Conservation (phyloP, 495 filamentous ascomycete species). For the Chaetomium tenue region DNA sequence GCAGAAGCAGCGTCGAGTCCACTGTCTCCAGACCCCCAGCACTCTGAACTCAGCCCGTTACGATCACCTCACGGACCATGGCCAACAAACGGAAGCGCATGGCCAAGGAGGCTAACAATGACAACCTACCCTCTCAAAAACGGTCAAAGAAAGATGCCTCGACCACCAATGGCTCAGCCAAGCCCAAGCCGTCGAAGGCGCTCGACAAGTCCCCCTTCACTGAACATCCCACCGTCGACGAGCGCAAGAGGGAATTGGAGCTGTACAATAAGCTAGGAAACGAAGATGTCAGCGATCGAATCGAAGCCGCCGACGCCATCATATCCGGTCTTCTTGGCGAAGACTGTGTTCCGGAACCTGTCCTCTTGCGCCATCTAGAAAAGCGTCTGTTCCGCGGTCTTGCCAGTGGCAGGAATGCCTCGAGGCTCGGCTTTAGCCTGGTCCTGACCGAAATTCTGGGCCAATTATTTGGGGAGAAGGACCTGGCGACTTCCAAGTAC, state of each 20-base stretch:
- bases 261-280: conserved; percentile 54
- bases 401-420: conserved; percentile 85
- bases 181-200: conserved; percentile 28
- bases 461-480: conserved; percentile 55
- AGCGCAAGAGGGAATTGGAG: conserved; percentile 48
- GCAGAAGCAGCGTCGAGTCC: conserved; percentile 5
- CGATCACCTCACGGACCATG: conserved; percentile 31
- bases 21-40: neutral
- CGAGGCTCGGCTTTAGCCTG: conserved; percentile 85
- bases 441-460: conserved; percentile 79
- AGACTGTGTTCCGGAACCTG: conserved; percentile 43
- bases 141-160: conserved; percentile 40
- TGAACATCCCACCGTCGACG: conserved; percentile 42
- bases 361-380: conserved; percentile 53
- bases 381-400: conserved; percentile 79
- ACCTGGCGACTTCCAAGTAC: conserved; percentile 45
- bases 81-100: conserved; percentile 47
- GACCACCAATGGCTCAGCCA: conserved; percentile 30
- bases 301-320: conserved; percentile 51
- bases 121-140: conserved; percentile 42
- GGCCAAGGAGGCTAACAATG: conserved; percentile 36
- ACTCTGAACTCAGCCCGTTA: neutral
- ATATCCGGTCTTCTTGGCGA: conserved; percentile 46
- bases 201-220: conserved; percentile 47
- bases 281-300: conserved; percentile 50